These are phyloP conservation scores for Asterionellopsis glacialis DNA, from an alignment of 108 stramenopile species.

Conservation along the genomic window DNA sequence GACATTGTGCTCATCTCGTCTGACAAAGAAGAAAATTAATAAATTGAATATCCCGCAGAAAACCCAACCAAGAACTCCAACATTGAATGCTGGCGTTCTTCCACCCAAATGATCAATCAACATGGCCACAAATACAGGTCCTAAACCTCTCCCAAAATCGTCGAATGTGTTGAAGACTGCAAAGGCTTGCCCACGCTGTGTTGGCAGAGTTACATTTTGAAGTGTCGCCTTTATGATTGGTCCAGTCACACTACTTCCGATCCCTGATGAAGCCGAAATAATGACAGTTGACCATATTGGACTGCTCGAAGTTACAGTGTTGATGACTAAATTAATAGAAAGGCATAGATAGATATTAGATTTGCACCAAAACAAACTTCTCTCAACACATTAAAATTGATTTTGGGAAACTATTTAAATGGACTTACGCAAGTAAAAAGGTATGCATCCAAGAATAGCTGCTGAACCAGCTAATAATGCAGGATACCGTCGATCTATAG, in stretches of 20 bases:
- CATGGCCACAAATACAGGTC: conserved; percentile 72
- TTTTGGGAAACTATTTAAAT: too few species aligned
- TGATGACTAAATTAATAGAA: conserved; percentile 44
- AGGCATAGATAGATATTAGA: too few species aligned
- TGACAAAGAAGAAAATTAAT: conserved; percentile 59
- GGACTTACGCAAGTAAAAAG: conserved; percentile 27
- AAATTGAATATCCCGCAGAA: conserved; percentile 70
- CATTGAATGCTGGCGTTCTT: conserved; percentile 61
- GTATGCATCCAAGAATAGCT: conserved; percentile 60
- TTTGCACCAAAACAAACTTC: too few species aligned
- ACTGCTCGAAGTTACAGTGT: conserved; percentile 16
- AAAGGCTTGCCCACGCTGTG: conserved; percentile 71
- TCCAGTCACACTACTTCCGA: conserved; percentile 60
- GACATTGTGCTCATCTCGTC: conserved; percentile 50
- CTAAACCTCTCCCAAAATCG: conserved; percentile 84
- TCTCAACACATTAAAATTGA: too few species aligned
- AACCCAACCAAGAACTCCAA: conserved; percentile 69
- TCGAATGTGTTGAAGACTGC: conserved; percentile 76
- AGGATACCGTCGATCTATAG: conserved; percentile 51
- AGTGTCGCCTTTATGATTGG: conserved; percentile 76
- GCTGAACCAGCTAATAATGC: conserved; percentile 50
- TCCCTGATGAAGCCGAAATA: conserved; percentile 43
- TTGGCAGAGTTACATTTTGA: conserved; percentile 78
- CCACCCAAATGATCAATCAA: conserved; percentile 58
- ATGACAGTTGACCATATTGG: conserved; percentile 18